Percentiles rank a stretch among this genome's conserved stretches.
These are phyloP conservation scores for Calycina marina DNA, from an alignment of 2,329 filamentous ascomycete genomes.

Conservation along the genomic window DNA sequence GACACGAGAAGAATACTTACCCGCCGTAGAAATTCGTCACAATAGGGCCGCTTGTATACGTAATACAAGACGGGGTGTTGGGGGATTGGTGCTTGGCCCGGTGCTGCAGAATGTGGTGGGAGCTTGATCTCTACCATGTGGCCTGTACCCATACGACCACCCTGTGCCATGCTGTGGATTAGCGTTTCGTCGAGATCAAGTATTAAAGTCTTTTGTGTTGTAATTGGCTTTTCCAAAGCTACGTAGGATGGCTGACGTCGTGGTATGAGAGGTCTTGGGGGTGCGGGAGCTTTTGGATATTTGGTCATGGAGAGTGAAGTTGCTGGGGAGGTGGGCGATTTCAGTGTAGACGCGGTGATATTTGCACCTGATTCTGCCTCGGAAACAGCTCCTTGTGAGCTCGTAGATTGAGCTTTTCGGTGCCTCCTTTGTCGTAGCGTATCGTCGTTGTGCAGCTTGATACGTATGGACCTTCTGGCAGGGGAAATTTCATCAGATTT, in stretches of 20 bases:
- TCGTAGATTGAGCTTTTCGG: slow-evolving; percentile 39
- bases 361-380: slow-evolving; percentile 19
- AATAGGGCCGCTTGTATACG: slow-evolving; percentile 93
- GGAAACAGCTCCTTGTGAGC: slow-evolving; percentile 26
- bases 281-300: slow-evolving; percentile 80
- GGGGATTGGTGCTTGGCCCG: slow-evolving; percentile 55
- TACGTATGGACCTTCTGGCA: slow-evolving; percentile 68
- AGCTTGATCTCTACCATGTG: slow-evolving; percentile 98
- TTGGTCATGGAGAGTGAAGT: slow-evolving; percentile 57
- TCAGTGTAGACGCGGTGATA: slow-evolving; percentile 64
- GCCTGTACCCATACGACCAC: slow-evolving; percentile 84
- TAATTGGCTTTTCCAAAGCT: slow-evolving; percentile 32
- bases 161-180: slow-evolving; percentile 96
- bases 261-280: slow-evolving; percentile 80
- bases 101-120: slow-evolving; percentile 53
- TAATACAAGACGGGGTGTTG: slow-evolving; percentile 97
- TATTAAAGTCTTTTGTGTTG: slow-evolving; percentile 80
- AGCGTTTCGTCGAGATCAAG: slow-evolving; percentile 93
- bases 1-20: slow-evolving; percentile 28
- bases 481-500: slow-evolving; percentile 58
- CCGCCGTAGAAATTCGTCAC: slow-evolving; percentile 88
- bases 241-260: slow-evolving; percentile 79
- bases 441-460: slow-evolving; percentile 77
- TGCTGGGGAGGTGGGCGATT: slow-evolving; percentile 80
- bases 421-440: slow-evolving; percentile 58